Percentiles rank a stretch among this genome's conserved stretches.
These are phyloP conservation scores for Penicillium oxalicum DNA, from an alignment of 2,329 filamentous ascomycete genomes.

Conservation along the genomic window DNA sequence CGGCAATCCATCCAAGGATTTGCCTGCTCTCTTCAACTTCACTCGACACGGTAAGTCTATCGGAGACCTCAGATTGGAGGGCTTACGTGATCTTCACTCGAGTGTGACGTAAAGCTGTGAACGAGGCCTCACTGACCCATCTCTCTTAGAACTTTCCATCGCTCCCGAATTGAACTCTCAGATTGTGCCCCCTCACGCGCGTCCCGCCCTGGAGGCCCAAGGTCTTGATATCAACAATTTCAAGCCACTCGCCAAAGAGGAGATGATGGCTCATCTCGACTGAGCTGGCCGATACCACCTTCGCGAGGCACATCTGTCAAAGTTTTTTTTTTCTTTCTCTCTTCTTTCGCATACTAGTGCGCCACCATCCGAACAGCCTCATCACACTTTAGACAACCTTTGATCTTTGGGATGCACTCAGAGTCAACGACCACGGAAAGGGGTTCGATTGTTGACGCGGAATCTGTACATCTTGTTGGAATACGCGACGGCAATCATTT, in stretches of 20 bases:
- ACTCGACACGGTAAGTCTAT: slow-evolving; percentile 75
- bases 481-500: not conserved
- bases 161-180: slow-evolving; percentile 78
- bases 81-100: no score
- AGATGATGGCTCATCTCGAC: slow-evolving; percentile 97
- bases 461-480: no score
- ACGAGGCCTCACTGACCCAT: no score
- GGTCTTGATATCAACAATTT: slow-evolving; percentile 93
- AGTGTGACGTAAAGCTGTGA: no score
- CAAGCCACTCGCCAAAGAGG: slow-evolving; percentile 81
- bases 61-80: no score
- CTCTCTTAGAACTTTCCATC: slow-evolving; percentile 79
- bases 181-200: slow-evolving; percentile 79
- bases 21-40: slow-evolving; percentile 89
- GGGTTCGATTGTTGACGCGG: no score
- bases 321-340: slow-evolving; percentile 14
- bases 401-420: no score
- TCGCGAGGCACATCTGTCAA: slow-evolving; percentile 36
- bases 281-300: slow-evolving; percentile 50
- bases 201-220: slow-evolving; percentile 63
- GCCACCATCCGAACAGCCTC: no score
- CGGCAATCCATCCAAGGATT: slow-evolving; percentile 69
- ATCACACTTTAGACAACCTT: no score
- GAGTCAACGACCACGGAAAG: no score
- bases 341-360: not conserved